Conservation (phyloP, 2,329 filamentous ascomycete species). For the Cercospora brassicicola region DNA sequence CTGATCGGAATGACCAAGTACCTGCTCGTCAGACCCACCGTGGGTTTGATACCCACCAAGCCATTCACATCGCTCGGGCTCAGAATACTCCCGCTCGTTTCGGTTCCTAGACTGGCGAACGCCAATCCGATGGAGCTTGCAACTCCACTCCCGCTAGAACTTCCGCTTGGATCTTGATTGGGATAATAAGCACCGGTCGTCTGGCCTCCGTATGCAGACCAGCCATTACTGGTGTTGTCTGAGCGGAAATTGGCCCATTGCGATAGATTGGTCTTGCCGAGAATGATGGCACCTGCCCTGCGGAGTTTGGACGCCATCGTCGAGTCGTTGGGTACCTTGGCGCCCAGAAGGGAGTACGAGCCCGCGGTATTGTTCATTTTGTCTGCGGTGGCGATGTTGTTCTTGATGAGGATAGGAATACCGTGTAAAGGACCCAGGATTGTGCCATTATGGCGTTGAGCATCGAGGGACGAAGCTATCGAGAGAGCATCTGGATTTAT, state of each 20-base stretch:
- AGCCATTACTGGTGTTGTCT: slow-evolving; percentile 60
- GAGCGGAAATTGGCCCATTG: slow-evolving; percentile 66
- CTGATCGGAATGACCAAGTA: slow-evolving; percentile 66
- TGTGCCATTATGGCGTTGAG: slow-evolving; percentile 50
- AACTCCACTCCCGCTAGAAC: slow-evolving; percentile 63
- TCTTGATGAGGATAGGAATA: slow-evolving; percentile 65
- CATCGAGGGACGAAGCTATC: slow-evolving; percentile 53
- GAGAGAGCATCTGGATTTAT: slow-evolving; percentile 56
- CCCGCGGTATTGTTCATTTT: slow-evolving; percentile 65
- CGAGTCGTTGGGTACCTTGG: slow-evolving; percentile 59
- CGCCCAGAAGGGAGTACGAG: slow-evolving; percentile 62
- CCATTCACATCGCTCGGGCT: slow-evolving; percentile 59
- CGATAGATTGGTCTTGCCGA: slow-evolving; percentile 66
- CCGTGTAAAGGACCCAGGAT: slow-evolving; percentile 60
- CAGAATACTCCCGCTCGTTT: slow-evolving; percentile 64
- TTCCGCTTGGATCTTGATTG: slow-evolving; percentile 62
- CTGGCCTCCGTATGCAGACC: slow-evolving; percentile 66
- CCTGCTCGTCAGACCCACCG: slow-evolving; percentile 63
- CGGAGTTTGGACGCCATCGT: slow-evolving; percentile 62
- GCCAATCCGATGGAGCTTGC: slow-evolving; percentile 60
- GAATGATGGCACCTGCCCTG: slow-evolving; percentile 61
- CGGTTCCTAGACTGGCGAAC: slow-evolving; percentile 60
- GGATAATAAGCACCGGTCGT: slow-evolving; percentile 62
- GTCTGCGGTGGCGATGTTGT: slow-evolving; percentile 65
- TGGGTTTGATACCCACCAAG: slow-evolving; percentile 67